These are phyloP conservation scores for Orbilia quercus DNA, from an alignment of 2,329 filamentous ascomycete species.

Conservation along the genomic window DNA sequence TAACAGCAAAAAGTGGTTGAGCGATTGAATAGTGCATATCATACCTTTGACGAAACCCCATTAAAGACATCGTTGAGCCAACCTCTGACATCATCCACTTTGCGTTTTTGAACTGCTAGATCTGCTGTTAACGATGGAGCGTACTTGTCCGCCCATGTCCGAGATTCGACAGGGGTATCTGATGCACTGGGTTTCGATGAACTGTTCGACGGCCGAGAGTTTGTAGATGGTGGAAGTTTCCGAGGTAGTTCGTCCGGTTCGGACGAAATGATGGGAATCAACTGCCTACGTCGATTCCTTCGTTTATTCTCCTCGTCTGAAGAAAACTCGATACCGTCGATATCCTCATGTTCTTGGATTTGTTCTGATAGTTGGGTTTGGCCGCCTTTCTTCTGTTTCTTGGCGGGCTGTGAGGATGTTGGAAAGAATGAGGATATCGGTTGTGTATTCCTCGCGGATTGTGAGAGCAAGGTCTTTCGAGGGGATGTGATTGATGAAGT, in stretches of 20 bases:
- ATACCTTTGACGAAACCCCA: conserved; percentile 64
- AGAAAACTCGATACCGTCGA: conserved; percentile 47
- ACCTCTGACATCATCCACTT: conserved; percentile 82
- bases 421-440: conserved; percentile 52
- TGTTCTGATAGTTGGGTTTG: conserved; percentile 25
- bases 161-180: conserved; percentile 15
- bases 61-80: conserved; percentile 82
- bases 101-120: conserved; percentile 92
- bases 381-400: conserved; percentile 26
- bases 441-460: conserved; percentile 24
- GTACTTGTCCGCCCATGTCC: conserved; percentile 59
- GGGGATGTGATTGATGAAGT: conserved; percentile 23
- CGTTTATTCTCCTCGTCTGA: conserved; percentile 40
- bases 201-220: conserved; percentile 2
- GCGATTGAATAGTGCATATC: neutral
- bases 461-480: conserved; percentile 26
- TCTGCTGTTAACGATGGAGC: conserved; percentile 65
- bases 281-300: conserved; percentile 26
- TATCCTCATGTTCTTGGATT: conserved; percentile 46
- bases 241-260: conserved; percentile 53
- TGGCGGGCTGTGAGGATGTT: conserved; percentile 32
- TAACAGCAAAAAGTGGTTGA: neutral
- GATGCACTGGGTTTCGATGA: conserved; percentile 1
- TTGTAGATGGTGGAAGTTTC: conserved; percentile 35
- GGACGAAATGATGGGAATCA: conserved; percentile 53